A percentile compares a stretch with the other conserved stretches of the same genome.
These are phyloP conservation scores for Erigeron canadensis DNA, from an alignment of 129 eudicot species.

Conservation along the genomic window DNA sequence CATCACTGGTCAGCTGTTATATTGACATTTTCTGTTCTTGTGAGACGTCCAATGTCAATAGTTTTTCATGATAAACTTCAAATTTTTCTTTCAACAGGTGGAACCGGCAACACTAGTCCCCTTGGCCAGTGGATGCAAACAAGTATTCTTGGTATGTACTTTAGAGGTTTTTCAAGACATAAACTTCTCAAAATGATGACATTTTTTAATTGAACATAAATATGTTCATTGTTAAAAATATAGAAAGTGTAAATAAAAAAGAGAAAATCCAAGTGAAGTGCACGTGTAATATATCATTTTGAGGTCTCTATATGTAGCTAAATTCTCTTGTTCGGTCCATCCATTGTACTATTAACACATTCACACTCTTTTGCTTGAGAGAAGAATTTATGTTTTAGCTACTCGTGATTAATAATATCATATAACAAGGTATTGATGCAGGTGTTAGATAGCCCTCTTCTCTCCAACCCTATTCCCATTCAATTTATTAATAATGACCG, in stretches of 20 bases:
- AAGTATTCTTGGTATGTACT: conserved; percentile 80
- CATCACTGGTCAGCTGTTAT: conserved; percentile 13
- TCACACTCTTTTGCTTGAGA: too few species aligned
- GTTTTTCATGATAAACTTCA: neutral
- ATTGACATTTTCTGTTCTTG: neutral
- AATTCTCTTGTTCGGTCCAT: too few species aligned
- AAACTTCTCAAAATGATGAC: neutral
- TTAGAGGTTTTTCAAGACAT: conserved; percentile 4
- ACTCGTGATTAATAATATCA: neutral
- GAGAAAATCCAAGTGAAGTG: too few species aligned
- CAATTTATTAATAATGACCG: neutral
- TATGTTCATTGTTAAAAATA: too few species aligned
- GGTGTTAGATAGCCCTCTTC: too few species aligned
- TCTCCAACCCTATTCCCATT: neutral
- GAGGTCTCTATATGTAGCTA: too few species aligned
- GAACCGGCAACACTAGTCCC: conserved; percentile 96
- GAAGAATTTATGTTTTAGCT: too few species aligned
- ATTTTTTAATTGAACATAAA: neutral
- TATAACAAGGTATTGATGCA: neutral
- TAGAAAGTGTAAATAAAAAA: too few species aligned
- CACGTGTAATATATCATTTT: too few species aligned
- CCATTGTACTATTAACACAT: too few species aligned
- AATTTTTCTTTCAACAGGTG: conserved; percentile 50
- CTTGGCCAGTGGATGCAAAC: conserved; percentile 92
- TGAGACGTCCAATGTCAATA: neutral